A percentile compares a stretch with the other conserved stretches of the same genome.
These are phyloP conservation scores for Cicer cuneatum DNA, from an alignment of 306 rosid genomes.

Conservation along the genomic window DNA sequence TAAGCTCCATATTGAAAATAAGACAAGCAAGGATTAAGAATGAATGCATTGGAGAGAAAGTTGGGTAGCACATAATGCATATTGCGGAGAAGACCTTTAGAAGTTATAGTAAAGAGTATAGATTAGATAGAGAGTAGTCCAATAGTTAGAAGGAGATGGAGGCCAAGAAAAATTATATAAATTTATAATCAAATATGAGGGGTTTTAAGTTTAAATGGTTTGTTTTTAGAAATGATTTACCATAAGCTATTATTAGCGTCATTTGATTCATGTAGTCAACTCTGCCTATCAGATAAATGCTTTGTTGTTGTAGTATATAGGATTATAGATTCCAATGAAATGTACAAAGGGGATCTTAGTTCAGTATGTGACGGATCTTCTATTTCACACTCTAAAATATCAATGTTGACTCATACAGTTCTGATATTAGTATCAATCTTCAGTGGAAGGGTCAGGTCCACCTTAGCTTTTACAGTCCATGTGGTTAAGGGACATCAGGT, in stretches of 20 bases:
- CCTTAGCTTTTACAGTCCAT: not conserved
- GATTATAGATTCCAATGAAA: not conserved
- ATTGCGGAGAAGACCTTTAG: not conserved
- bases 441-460: constrained; percentile 7
- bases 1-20: not conserved
- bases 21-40: not conserved
- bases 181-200: not conserved
- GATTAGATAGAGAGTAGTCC: not conserved
- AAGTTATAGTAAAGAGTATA: not conserved
- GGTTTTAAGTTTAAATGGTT: not conserved
- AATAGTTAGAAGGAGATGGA: too few relatives aligned
- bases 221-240: not conserved
- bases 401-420: not conserved
- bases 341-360: constrained; percentile 3
- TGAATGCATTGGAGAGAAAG: not conserved
- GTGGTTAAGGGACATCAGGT: constrained; percentile 6
- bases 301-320: not conserved
- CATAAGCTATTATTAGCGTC: not conserved
- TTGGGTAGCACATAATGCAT: not conserved
- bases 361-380: constrained; percentile 5
- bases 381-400: constrained; percentile 28
- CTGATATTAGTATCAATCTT: constrained; percentile 20
- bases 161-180: too few relatives aligned
- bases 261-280: not conserved
- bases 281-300: not conserved